Evolutionary conservation across 2,329 filamentous ascomycete species (phyloP), one percentile per base, ranked within the genome.

Genomic region (Ciborinia camelliae): DNA sequence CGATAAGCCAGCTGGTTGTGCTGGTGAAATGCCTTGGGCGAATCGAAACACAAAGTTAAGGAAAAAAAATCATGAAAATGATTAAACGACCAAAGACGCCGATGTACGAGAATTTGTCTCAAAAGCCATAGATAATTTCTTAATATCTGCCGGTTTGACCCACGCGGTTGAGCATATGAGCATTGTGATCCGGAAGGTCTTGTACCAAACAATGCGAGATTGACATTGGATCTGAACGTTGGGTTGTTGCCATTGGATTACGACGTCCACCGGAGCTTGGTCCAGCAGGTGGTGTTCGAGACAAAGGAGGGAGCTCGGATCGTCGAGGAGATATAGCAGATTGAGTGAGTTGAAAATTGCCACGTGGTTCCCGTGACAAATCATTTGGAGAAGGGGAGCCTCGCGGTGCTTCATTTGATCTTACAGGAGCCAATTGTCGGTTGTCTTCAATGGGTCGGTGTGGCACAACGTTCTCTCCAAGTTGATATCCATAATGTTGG

Each of bases 141-240:
- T 23, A 57, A 15, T 18, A 23, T 32, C 10, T 43, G 20, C 15
- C n/a, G 12, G 70, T 73, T 53, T 71, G 66, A 37, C 71, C 71
- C 28, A 75, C 67, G 14, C 73, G 69, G 45, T 68, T 70, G 43
- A 75, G 66, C 74, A 76, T 76, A 51, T 66, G 70, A 58, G 71
- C 67, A 62, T 76, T 74, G 52, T 75, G 72, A 55, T 73, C 73
- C 5, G 68, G 69, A 58, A n/a, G 70, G 71, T 66, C 71, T 62
- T 50, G 69, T 57, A 73, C 73, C 72, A 76, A 73, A 45, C 75
- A 74, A 53, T 68, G 75, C 10, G 72, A 71, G 15, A 76, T 62
- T 50, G 70, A 70, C 74, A 76, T 76, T 2, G 73, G 74, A 70
- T 75, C 73, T 15, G 66, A 37, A 54, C 73, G 51, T 26, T 37